These are phyloP conservation scores for Trichoderma sp. DNA, from an alignment of 2,329 filamentous ascomycete species.

Conservation along the genomic window DNA sequence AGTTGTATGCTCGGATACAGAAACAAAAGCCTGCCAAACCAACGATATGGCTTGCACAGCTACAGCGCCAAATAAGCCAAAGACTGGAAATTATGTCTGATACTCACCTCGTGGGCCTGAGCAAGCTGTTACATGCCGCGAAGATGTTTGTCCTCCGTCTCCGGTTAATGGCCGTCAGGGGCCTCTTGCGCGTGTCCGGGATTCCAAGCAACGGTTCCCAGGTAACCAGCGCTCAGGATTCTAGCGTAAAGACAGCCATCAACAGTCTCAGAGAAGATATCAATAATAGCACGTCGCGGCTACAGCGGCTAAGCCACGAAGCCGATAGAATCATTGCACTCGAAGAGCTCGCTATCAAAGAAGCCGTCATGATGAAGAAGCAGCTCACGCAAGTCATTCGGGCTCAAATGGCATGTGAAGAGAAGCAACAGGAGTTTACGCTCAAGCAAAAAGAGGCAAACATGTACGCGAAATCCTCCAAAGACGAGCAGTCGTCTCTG, in stretches of 20 bases:
- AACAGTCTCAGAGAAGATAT: conserved; percentile 11
- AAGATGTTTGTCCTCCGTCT: conserved; percentile 1
- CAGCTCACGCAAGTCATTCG: background rate
- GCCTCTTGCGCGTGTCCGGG: background rate
- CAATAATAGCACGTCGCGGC: background rate
- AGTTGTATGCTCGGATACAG: background rate
- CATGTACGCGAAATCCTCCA: background rate
- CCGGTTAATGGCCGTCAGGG: background rate
- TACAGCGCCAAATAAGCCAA: conserved; percentile 9
- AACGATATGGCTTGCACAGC: conserved; percentile 2
- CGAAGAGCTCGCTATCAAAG: background rate
- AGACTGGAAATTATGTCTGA: background rate
- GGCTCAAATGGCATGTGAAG: conserved; percentile 4
- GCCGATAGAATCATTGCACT: background rate
- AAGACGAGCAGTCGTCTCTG: conserved; percentile 11
- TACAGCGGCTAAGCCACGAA: conserved; percentile 9
- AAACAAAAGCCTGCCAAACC: background rate
- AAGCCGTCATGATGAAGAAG: background rate
- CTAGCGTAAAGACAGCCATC: background rate
- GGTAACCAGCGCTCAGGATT: background rate
- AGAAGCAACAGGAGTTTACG: background rate
- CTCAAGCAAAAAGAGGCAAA: conserved; percentile 15
- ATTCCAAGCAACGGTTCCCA: background rate
- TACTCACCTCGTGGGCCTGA: background rate
- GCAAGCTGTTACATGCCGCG: conserved; percentile 1